Evolutionary conservation across 1,139 yeast genomes (phyloP).

Genomic region (Candida sp.): DNA sequence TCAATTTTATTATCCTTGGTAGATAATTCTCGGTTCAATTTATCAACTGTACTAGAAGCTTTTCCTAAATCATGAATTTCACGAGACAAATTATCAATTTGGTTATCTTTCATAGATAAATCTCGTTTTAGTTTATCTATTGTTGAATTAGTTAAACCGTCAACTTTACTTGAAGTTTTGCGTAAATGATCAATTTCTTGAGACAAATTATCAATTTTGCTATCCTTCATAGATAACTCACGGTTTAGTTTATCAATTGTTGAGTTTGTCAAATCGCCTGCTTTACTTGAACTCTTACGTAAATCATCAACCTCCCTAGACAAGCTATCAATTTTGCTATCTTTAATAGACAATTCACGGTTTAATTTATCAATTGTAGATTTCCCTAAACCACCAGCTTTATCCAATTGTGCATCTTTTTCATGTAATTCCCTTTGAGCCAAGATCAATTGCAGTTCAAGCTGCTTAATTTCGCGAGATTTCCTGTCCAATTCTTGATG

Average conservation of each 20-base stretch:
- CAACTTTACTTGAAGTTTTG: background rate
- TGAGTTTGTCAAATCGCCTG: too few relatives aligned
- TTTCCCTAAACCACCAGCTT: too few relatives aligned
- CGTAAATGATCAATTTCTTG: background rate
- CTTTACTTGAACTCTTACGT: background rate
- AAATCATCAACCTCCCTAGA: constrained; percentile 8
- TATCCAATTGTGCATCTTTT: background rate
- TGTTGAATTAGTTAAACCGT: too few relatives aligned
- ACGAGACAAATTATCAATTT: background rate
- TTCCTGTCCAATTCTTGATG: background rate
- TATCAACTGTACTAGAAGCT: background rate
- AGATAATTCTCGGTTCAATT: constrained; percentile 1
- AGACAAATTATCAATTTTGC: background rate
- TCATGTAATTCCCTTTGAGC: background rate
- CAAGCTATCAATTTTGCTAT: too few relatives aligned
- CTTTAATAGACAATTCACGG: too few relatives aligned
- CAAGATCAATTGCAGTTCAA: background rate
- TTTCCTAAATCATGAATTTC: constrained; percentile 8
- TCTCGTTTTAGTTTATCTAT: too few relatives aligned
- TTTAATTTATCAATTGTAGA: too few relatives aligned
- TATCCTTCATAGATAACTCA: background rate
- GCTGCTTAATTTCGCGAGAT: background rate
- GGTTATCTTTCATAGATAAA: too few relatives aligned
- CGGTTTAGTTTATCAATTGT: background rate
- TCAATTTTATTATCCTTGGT: background rate